These are phyloP conservation scores for Lepiota brunneoincarnata DNA, from an alignment of 768 basidiomycete species.

Conservation along the genomic window DNA sequence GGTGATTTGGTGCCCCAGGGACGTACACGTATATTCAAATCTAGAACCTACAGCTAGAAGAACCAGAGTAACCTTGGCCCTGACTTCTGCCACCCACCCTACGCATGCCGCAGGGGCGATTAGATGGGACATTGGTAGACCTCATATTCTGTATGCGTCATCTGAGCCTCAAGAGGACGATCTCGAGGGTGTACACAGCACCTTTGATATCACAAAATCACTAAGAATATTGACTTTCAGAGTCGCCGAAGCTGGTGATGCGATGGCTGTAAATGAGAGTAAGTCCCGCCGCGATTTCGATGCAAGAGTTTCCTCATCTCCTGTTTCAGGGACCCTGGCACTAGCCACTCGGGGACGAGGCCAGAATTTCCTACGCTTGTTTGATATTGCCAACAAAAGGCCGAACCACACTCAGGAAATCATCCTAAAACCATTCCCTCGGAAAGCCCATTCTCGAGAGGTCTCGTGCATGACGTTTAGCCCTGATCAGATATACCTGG, in stretches of 20 bases:
- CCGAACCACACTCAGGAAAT: constrained; percentile 25
- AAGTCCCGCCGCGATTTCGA: neutral
- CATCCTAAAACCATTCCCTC: constrained; percentile 33
- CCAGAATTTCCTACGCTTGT: constrained; percentile 43
- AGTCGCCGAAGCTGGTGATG: constrained; percentile 52
- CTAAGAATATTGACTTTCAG: constrained; percentile 33
- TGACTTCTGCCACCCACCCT: constrained; percentile 17
- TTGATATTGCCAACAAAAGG: constrained; percentile 41
- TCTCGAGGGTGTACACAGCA: constrained; percentile 44
- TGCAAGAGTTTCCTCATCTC: constrained; percentile 29
- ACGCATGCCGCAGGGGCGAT: constrained; percentile 39
- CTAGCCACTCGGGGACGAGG: constrained; percentile 13
- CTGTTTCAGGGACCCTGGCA: constrained; percentile 27
- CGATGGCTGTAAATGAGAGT: constrained; percentile 48
- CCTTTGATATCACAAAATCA: constrained; percentile 38
- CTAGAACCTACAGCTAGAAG: constrained; percentile 13
- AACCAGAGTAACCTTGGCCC: constrained; percentile 13
- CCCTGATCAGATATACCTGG: constrained; percentile 58
- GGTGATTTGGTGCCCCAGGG: constrained; percentile 17
- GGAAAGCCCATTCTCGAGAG: constrained; percentile 23
- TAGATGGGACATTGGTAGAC: constrained; percentile 47
- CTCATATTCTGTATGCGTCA: constrained; percentile 49
- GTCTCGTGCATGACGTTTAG: constrained; percentile 53
- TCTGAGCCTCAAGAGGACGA: constrained; percentile 40
- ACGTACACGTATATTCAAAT: constrained; percentile 25